These are phyloP conservation scores for Trifolium dubium DNA, from an alignment of 306 rosid genomes.

Conservation along the genomic window DNA sequence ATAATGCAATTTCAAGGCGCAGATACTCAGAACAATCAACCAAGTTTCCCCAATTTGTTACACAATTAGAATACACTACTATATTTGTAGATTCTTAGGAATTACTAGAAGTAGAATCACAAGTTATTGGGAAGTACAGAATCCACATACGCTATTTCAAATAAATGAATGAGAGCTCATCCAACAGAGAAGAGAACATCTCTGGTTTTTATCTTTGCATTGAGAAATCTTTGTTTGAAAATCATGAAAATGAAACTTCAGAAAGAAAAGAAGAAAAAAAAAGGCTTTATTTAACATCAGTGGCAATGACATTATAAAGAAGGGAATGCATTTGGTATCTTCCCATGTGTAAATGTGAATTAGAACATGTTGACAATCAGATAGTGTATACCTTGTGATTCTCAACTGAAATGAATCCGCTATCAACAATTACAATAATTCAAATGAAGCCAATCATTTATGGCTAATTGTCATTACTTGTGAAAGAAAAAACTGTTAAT, in stretches of 20 bases:
- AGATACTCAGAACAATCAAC: background rate
- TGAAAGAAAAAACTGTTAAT: slow-evolving; percentile 44
- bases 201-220: background rate
- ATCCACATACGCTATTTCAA: background rate
- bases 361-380: slow-evolving; percentile 18
- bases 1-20: background rate
- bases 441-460: slow-evolving; percentile 42
- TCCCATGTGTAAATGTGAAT: slow-evolving; percentile 27
- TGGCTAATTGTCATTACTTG: slow-evolving; percentile 20
- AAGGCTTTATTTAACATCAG: slow-evolving; percentile 29
- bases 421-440: slow-evolving; percentile 37
- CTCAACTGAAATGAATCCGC: slow-evolving; percentile 30
- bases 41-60: background rate
- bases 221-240: slow-evolving; percentile 2
- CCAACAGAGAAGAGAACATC: slow-evolving; percentile 4
- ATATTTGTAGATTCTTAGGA: too few relatives aligned
- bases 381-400: slow-evolving; percentile 32
- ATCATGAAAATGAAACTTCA: slow-evolving; percentile 12
- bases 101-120: background rate
- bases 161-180: background rate
- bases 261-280: slow-evolving; percentile 23
- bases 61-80: background rate
- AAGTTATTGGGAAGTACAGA: background rate
- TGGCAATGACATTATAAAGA: slow-evolving; percentile 15
- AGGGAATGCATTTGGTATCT: slow-evolving; percentile 24